phyloP scores from a whole-genome alignment of 2,329 filamentous ascomycete genomes.

The Knufia petricola region DNA sequence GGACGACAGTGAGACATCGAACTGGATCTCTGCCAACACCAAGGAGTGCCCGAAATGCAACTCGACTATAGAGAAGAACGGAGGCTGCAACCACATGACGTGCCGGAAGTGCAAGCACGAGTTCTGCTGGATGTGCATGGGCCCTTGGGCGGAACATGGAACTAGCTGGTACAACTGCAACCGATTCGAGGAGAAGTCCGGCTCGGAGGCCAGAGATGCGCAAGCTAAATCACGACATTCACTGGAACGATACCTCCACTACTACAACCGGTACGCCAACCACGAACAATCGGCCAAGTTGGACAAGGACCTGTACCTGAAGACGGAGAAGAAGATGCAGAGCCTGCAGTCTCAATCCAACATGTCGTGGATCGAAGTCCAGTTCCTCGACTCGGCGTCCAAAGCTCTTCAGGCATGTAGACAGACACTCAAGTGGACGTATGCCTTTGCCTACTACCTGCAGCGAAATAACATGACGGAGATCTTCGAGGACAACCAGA shows the following conservation, averaged over 20 bases:
- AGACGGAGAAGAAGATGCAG: slow-evolving; percentile 99
- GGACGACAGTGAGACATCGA: slow-evolving; percentile 94
- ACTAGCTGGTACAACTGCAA: slow-evolving; percentile 99
- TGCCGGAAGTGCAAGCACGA: slow-evolving; percentile 92
- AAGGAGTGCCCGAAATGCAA: slow-evolving; percentile 95
- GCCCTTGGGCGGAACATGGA: slow-evolving; percentile 93
- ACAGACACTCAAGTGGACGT: slow-evolving; percentile 99
- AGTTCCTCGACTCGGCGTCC: slow-evolving; percentile 88
- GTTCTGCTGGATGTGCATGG: slow-evolving; percentile 99
- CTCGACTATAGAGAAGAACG: slow-evolving; percentile 98
- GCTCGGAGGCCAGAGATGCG: slow-evolving; percentile 77
- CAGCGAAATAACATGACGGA: slow-evolving; percentile 88
- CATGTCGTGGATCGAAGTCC: slow-evolving; percentile 98
- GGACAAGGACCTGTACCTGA: slow-evolving; percentile 89
- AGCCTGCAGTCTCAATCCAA: slow-evolving; percentile 86
- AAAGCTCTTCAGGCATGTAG: slow-evolving; percentile 91
- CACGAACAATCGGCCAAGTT: slow-evolving; percentile 96
- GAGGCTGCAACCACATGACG: slow-evolving; percentile 96
- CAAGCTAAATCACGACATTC: slow-evolving; percentile 86
- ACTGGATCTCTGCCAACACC: slow-evolving; percentile 98
- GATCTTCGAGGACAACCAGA: slow-evolving; percentile 98
- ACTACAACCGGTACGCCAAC: slow-evolving; percentile 98
- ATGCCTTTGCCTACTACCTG: slow-evolving; percentile 97
- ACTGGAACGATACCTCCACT: slow-evolving; percentile 91
- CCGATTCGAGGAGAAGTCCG: slow-evolving; percentile 91